Evolutionary conservation across 73 alveolate species (phyloP).

Genomic region (Effrenium voratum): DNA sequence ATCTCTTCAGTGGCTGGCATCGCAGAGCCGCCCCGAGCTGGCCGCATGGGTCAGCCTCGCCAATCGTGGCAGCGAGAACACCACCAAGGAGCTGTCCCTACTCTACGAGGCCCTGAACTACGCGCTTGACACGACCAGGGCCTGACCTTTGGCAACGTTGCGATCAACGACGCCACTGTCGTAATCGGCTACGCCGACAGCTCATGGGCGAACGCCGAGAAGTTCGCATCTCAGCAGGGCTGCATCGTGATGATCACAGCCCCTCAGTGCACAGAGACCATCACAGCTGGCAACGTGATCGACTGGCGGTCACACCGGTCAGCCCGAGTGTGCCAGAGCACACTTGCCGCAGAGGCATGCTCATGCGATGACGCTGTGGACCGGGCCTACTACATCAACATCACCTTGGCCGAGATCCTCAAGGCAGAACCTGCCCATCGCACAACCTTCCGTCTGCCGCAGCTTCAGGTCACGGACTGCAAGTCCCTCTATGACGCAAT

Average conservation of each 20-base stretch:
- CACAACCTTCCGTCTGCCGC: background rate
- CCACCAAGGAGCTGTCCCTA: background rate
- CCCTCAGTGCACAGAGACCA: background rate
- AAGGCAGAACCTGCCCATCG: background rate
- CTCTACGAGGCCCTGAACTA: conserved; percentile 20
- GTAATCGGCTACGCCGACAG: conserved; percentile 20
- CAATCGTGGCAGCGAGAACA: background rate
- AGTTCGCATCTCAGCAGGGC: background rate
- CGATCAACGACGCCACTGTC: background rate
- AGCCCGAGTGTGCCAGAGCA: background rate
- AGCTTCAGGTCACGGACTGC: background rate
- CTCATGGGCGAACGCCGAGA: conserved; percentile 33
- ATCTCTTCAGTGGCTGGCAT: background rate
- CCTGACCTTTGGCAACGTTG: conserved; percentile 5
- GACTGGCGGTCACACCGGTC: conserved; percentile 1
- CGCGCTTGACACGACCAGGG: background rate
- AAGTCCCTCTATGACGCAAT: background rate
- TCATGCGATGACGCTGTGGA: conserved; percentile 32
- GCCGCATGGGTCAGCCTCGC: background rate
- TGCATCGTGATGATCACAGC: background rate
- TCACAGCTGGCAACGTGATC: background rate
- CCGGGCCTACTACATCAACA: background rate
- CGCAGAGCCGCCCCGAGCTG: background rate
- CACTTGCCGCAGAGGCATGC: background rate
- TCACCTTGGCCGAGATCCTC: background rate